phyloP scores from a whole-genome alignment of 75 land plant species.

The Cupressus sempervirens region DNA sequence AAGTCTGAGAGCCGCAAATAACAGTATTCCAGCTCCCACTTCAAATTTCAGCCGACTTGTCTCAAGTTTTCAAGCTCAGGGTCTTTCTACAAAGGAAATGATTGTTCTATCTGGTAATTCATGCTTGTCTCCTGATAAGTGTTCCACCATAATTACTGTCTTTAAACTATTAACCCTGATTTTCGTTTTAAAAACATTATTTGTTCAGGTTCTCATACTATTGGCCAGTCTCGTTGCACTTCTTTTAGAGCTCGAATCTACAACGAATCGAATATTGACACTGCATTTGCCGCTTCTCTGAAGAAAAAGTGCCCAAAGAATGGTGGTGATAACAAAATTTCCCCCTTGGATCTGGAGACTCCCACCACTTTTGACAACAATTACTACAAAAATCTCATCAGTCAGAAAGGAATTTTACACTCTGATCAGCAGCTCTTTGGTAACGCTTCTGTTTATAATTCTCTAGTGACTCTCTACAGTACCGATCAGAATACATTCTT shows the following conservation, averaged over 20 bases:
- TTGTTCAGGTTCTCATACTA: slow-evolving; percentile 19
- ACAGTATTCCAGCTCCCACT: slow-evolving; percentile 27
- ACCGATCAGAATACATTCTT: no score
- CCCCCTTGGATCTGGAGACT: background rate
- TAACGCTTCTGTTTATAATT: background rate
- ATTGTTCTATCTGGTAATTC: slow-evolving; percentile 31
- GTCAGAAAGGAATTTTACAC: background rate
- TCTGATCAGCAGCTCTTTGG: background rate
- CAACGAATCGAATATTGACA: slow-evolving; percentile 18
- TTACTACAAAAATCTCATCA: no score
- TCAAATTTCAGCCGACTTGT: slow-evolving; percentile 16
- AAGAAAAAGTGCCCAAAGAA: slow-evolving; percentile 12
- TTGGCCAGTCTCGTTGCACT: slow-evolving; percentile 28
- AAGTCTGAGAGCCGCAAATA: slow-evolving; percentile 26
- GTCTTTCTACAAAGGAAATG: slow-evolving; percentile 28
- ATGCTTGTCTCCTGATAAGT: no score
- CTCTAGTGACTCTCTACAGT: no score
- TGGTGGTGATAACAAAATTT: background rate
- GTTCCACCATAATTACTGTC: no score
- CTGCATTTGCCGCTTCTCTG: background rate
- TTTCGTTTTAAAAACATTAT: no score
- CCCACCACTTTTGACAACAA: background rate
- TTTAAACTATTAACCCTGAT: no score
- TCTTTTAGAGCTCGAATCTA: slow-evolving; percentile 15
- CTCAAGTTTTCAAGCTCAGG: slow-evolving; percentile 18